Evolutionary conservation across 352 stramenopile genomes (phyloP).

Genomic region (Pythium utonaiense): DNA sequence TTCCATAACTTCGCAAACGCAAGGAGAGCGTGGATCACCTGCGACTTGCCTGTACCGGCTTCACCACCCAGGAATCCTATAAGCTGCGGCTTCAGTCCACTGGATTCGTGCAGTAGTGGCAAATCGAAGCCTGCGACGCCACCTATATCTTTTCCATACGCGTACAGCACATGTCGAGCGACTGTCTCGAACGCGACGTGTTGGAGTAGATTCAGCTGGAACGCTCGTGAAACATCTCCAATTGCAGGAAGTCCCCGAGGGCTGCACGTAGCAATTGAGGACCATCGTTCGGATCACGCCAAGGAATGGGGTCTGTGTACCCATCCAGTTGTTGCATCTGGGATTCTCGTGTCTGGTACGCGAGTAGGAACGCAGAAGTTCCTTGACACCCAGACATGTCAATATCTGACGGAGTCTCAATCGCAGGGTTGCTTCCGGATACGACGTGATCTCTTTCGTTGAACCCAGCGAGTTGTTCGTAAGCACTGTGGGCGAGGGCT

Average conservation of each 20-base stretch:
- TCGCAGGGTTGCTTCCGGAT: background rate
- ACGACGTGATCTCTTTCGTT: background rate
- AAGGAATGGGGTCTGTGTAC: constrained; percentile 1
- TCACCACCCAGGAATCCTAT: constrained; percentile 18
- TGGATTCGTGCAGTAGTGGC: background rate
- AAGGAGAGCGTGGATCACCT: constrained; percentile 16
- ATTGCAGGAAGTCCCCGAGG: background rate
- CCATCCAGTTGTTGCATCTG: background rate
- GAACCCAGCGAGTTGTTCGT: background rate
- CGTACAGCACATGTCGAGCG: constrained; percentile 22
- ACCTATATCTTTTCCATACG: constrained; percentile 18
- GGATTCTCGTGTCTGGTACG: background rate
- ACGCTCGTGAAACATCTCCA: background rate
- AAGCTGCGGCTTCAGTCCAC: constrained; percentile 3
- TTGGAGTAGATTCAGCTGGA: constrained; percentile 26
- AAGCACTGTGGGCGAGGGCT: background rate
- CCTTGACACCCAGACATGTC: too few relatives aligned
- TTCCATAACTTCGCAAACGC: constrained; percentile 6
- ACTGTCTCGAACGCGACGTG: constrained; percentile 24
- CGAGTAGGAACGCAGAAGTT: background rate
- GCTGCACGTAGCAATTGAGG: background rate
- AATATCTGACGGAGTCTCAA: too few relatives aligned
- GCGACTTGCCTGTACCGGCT: constrained; percentile 23
- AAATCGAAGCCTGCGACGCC: background rate
- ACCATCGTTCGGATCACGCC: background rate